Conservation (phyloP, 306 rosid genomes). For the Lathyrus oleraceus region DNA sequence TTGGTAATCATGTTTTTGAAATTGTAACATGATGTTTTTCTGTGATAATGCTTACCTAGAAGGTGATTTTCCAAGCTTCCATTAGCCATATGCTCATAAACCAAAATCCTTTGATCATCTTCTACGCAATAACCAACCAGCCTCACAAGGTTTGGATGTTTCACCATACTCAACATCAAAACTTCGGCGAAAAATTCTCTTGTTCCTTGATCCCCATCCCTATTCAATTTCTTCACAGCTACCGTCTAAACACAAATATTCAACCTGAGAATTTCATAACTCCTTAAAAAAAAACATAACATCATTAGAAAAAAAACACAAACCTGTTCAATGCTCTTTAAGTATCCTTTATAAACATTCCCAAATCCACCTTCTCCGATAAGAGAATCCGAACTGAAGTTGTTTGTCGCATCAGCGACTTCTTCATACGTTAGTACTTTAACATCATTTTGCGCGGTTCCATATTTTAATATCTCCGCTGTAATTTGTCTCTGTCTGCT, state of each 20-base stretch:
- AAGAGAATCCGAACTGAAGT: constrained; percentile 41
- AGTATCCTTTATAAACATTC: constrained; percentile 57
- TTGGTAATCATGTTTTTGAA: not conserved
- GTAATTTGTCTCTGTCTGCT: constrained; percentile 50
- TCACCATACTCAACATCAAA: constrained; percentile 62
- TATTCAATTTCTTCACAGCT: constrained; percentile 64
- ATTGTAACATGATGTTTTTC: not conserved
- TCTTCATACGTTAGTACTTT: constrained; percentile 45
- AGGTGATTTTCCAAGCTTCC: constrained; percentile 72
- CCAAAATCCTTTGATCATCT: constrained; percentile 56
- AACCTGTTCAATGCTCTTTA: constrained; percentile 46
- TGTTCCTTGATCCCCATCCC: constrained; percentile 65
- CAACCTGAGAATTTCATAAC: constrained; percentile 18
- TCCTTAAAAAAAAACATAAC: not conserved
- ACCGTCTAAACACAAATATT: constrained; percentile 49
- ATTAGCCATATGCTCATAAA: constrained; percentile 67
- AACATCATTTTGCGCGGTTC: constrained; percentile 44
- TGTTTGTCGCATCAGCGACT: constrained; percentile 47
- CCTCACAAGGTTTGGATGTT: constrained; percentile 63
- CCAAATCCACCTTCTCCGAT: constrained; percentile 76
- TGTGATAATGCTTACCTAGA: constrained; percentile 44
- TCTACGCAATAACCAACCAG: constrained; percentile 69
- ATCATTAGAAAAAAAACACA: constrained; percentile 8
- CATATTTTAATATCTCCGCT: constrained; percentile 50
- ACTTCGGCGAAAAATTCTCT: constrained; percentile 74